Base-by-base conservation (phyloP, 2,329 filamentous ascomycete species). In the Calonectria pauciramosa region DNA sequence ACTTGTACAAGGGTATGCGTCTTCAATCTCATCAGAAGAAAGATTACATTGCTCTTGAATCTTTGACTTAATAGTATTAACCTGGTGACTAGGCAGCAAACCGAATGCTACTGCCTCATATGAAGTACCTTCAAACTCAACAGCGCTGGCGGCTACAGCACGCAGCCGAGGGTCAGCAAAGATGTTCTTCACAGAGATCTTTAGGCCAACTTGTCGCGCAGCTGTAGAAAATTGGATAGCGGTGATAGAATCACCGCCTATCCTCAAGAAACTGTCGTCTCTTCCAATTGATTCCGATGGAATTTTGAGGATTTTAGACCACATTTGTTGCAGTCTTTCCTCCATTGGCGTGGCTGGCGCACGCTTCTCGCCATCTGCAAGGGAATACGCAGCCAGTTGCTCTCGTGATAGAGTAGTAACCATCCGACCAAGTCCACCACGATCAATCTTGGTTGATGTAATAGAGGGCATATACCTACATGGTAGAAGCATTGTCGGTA, bases 1-100 rank as follows among this genome's bases (percentile, higher is more conserved):
- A 0, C 82, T 74, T 0, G 84, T 83, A 69, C 83, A 85, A 5
- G 85, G 85, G 36, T 83, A 86, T 0, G 82, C 71, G 68, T 86
- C 85, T 36, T 84, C 79, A 13, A 83, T 74, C 7, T 52, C n/a
- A 14, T 52, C 47, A 6, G 34, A 38, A 23, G 26, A 30, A n/a
- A 70, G 47, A 4, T 52, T 51, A 18, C 70, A 56, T 13, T 60
- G 44, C 7, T 63, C 52, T 23, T 34, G 51, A 18, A 68, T 59
- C 3, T 13, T 28, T 7, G 18, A 47, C 7, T 68, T 68, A 11
- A 44, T 68, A 36, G 63, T 16, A 16, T 52, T 28, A 18, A 51
- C 30, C 1, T n/a, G 26, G 8, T 18, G 6, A 1, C 13, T 30
- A 3, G 64, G 38, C 7, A 70, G 47, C 3, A 68, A 41, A 20